Base-by-base conservation (phyloP, 208 protist genomes). In the Crithidia mellificae region DNA sequence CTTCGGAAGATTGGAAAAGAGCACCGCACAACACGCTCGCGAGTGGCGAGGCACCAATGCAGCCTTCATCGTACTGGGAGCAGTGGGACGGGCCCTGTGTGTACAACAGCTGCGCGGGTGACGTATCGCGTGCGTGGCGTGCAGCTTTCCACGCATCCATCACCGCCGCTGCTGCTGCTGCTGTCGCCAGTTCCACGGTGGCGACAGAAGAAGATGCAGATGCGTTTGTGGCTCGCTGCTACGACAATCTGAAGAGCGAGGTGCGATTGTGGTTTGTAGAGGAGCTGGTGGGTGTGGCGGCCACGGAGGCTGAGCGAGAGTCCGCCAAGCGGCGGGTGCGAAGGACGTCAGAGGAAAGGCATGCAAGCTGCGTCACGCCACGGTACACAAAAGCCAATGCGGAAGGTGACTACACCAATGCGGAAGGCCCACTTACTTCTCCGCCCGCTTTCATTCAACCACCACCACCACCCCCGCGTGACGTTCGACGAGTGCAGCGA, bases 211-310 rank as follows among this genome's bases (percentile, higher is more conserved):
- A n/a, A n/a, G n/a, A n/a, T n/a, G 24, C 58, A 1, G 68, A 67
- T 17, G 52, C 20, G 12, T 74, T 74, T 25, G 55, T 69, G 7
- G 32, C 55, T 5, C 11, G 55, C n/a, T 52, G 70, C 49, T 69
- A 68, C 12, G 70, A 63, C 15, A n/a, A 32, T 11, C 62, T 75
- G 19, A 75, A 69, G 49, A 24, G 43, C 0, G 62, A 63, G 39
- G 36, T 75, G 25, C 61, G 70, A 4, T 3, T 6, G 25, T 75
- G 70, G 70, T 75, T 75, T 47, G 46, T 59, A 1, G 62, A 68
- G 54, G 62, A 41, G 51, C 61, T 75, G 30, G 7, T 64, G 30
- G 1, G 3, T 34, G 14, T n/a, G 7, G 24, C 7, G 6, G 19
- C 8, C 12, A 20, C 8, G 43, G 19, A 7, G 43, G 19, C 12